Evolutionary conservation across 2,329 filamentous ascomycete species (phyloP), one percentile per base, ranked within the genome.

Genomic region (Thermoascus crustaceus): DNA sequence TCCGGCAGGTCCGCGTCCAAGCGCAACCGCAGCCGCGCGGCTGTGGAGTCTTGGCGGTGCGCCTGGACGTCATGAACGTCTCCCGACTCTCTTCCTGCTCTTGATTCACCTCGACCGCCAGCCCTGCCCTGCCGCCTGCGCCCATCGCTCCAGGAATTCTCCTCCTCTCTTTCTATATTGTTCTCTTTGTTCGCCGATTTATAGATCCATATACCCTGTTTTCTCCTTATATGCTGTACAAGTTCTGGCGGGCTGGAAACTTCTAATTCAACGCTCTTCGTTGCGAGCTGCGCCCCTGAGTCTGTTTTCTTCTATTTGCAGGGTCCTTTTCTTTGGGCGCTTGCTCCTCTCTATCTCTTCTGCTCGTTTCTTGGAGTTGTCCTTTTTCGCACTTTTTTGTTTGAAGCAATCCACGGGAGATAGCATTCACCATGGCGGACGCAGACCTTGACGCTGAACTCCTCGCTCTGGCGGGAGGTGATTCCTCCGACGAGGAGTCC

Each of bases 381-480:
- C 10, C 17, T 19, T 21, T 16, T 21, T 11, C 19, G 9, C 17
- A 29, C 29, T 13, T 10, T 5, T 23, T 16, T 29, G 10, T 29
- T 11, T 17, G 19, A n/a, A 16, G 22, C 13, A 10, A 33, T 14
- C 16, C 20, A 14, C 11, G 20, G 14, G 14, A 11, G 13, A 17
- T 27, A 16, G 9, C 30, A 49, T 49, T 53, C 45, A 72, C 46
- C 53, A 94, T 94, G 87, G 82, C 85, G 38, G 85, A 60, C 39
- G 30, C 41, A 9, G 58, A 89, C 56, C 75, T 95, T 48, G 89
- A 96, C 58, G 87, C 89, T 52, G 89, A 95, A 68, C 80, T 96
- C 47, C 81, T 96, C 46, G 88, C 85, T 54, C 79, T 96, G 46
- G 91, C 88, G 36, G 91, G 86, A 52, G 86, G 85, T 48, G 82